A percentile compares a stretch with the other conserved stretches of the same genome.
Conservation (phyloP, 2,329 filamentous ascomycete species). For the Aspergillus ustus region DNA sequence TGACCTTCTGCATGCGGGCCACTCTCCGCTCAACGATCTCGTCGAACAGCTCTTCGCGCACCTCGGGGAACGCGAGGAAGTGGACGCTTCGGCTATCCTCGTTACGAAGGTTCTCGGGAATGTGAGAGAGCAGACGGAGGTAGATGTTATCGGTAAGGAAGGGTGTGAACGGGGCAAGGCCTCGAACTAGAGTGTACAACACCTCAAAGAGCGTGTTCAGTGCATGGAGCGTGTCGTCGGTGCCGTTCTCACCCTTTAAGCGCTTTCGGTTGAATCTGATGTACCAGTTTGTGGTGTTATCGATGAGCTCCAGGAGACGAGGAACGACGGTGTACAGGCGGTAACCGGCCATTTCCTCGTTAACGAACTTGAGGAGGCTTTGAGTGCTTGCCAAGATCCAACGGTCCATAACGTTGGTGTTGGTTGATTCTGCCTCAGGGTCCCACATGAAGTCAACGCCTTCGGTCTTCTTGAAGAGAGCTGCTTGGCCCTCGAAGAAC, state of each 20-base stretch:
- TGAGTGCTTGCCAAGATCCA: conserved; percentile 96
- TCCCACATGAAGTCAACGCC: conserved; percentile 78
- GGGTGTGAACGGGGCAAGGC: conserved; percentile 90
- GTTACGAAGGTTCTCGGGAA: conserved; percentile 71
- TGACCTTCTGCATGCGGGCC: conserved; percentile 90
- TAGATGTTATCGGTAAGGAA: conserved; percentile 97
- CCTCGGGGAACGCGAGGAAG: conserved; percentile 88
- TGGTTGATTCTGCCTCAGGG: conserved; percentile 72
- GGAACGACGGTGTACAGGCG: conserved; percentile 91
- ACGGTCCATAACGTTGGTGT: conserved; percentile 91
- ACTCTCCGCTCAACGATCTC: conserved; percentile 84
- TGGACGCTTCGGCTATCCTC: conserved; percentile 86
- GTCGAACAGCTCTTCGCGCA: conserved; percentile 86
- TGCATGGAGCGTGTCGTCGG: conserved; percentile 85
- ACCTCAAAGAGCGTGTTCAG: conserved; percentile 95
- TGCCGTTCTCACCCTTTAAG: conserved; percentile 85
- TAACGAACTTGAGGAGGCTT: conserved; percentile 87
- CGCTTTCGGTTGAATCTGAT: conserved; percentile 92
- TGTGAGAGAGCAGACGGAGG: conserved; percentile 77
- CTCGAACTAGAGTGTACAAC: conserved; percentile 83
- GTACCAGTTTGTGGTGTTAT: conserved; percentile 98
- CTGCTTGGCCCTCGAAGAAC: conserved; percentile 90
- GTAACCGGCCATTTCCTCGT: conserved; percentile 84
- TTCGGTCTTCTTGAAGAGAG: conserved; percentile 83
- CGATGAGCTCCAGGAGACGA: conserved; percentile 78